Percentiles rank a stretch among this genome's conserved stretches.
Conservation (phyloP, 257 asterid genomes). For the Ilex asprella region DNA sequence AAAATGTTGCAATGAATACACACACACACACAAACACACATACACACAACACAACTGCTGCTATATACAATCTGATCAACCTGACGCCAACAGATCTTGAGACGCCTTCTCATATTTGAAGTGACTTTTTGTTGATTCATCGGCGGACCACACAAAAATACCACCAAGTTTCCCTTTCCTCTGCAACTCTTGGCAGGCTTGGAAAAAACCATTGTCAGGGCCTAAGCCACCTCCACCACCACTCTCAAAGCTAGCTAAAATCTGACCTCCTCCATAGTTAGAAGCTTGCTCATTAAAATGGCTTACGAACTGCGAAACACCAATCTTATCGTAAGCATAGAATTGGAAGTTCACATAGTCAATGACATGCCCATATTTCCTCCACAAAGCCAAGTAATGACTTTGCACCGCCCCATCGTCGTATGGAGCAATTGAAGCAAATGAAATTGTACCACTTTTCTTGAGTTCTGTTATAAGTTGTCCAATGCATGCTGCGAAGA, state of each 20-base stretch:
- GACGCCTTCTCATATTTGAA: slow-evolving; percentile 47
- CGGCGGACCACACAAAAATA: slow-evolving; percentile 80
- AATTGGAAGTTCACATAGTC: slow-evolving; percentile 80
- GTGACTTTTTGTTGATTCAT: slow-evolving; percentile 50
- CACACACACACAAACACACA: too few relatives aligned
- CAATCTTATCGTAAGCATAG: slow-evolving; percentile 61
- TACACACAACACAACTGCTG: too few relatives aligned
- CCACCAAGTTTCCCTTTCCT: slow-evolving; percentile 49
- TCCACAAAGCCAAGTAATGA: slow-evolving; percentile 68
- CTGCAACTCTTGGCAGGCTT: slow-evolving; percentile 42
- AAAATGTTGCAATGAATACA: too few relatives aligned
- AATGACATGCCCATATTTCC: slow-evolving; percentile 30
- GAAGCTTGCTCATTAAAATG: slow-evolving; percentile 43
- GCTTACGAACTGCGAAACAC: slow-evolving; percentile 40
- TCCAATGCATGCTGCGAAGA: slow-evolving; percentile 53
- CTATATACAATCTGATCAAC: too few relatives aligned
- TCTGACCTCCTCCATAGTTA: slow-evolving; percentile 49
- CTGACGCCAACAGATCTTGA: slow-evolving; percentile 22
- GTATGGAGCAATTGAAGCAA: slow-evolving; percentile 74
- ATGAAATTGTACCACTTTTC: slow-evolving; percentile 40
- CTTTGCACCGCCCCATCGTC: slow-evolving; percentile 62
- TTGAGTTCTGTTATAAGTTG: slow-evolving; percentile 36
- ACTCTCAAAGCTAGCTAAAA: slow-evolving; percentile 49
- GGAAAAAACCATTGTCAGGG: slow-evolving; percentile 53
- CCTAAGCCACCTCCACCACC: slow-evolving; percentile 59